Percentiles rank a stretch among this genome's conserved stretches.
These are phyloP conservation scores for Podaxis sp. DNA, from an alignment of 768 basidiomycete genomes.

Conservation along the genomic window DNA sequence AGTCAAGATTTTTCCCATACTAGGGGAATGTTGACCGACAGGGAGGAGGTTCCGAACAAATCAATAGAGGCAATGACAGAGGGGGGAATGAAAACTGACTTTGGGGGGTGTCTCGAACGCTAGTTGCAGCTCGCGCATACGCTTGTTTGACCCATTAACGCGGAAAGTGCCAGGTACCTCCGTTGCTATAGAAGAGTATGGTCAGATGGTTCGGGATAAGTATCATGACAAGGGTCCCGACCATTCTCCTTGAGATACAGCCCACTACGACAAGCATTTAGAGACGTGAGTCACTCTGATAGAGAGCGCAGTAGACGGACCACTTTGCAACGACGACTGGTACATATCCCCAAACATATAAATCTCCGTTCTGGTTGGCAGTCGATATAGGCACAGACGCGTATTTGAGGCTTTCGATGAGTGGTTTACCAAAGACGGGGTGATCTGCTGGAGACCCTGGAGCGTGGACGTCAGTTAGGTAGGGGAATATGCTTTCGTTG, in stretches of 20 bases:
- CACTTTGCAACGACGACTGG: conserved; percentile 98
- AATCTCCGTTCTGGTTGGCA: conserved; percentile 75
- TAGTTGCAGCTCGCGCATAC: conserved; percentile 94
- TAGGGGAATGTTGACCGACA: conserved; percentile 28
- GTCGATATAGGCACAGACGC: conserved; percentile 95
- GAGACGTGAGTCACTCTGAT: conserved; percentile 2
- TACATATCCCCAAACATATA: conserved; percentile 92
- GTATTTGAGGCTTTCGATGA: conserved; percentile 80
- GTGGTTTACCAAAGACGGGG: conserved; percentile 81
- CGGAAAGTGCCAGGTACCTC: conserved; percentile 94
- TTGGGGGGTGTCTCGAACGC: conserved; percentile 87
- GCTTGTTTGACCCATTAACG: conserved; percentile 91
- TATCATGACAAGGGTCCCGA: conserved; percentile 28
- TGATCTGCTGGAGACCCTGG: conserved; percentile 17
- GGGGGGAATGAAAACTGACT: conserved; percentile 41
- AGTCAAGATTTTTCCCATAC: conserved; percentile 94
- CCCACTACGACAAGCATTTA: conserved; percentile 52
- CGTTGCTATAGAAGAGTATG: conserved; percentile 53
- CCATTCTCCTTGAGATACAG: conserved; percentile 94
- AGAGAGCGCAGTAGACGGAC: conserved; percentile 44
- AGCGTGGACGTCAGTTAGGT: conserved; percentile 1
- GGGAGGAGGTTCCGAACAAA: conserved; percentile 3
- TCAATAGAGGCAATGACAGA: conserved; percentile 4
- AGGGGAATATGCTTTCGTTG: neutral
- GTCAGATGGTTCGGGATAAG: conserved; percentile 7